Evolutionary conservation across 768 basidiomycete species (phyloP).

Genomic region (Crassisporium funariophilum): DNA sequence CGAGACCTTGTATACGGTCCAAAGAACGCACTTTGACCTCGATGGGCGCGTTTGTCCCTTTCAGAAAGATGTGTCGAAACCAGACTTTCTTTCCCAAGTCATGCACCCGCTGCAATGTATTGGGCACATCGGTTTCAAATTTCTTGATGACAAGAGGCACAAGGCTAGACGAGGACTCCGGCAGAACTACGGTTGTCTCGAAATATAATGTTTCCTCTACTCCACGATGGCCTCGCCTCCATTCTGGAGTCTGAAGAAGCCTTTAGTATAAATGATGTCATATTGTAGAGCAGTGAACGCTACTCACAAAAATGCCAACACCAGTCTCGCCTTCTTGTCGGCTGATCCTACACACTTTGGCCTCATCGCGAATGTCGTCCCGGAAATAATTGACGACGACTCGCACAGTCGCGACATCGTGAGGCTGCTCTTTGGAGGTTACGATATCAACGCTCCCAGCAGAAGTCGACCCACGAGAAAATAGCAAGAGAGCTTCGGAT

Average conservation of each 20-base stretch:
- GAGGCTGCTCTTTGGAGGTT: slow-evolving; percentile 15
- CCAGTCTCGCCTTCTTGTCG: slow-evolving; percentile 26
- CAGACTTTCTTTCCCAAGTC: slow-evolving; percentile 33
- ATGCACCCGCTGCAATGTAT: slow-evolving; percentile 39
- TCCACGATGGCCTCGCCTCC: neutral
- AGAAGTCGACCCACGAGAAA: slow-evolving; percentile 25
- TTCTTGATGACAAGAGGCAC: slow-evolving; percentile 36
- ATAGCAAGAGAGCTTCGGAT: slow-evolving; percentile 25
- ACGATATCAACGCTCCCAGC: slow-evolving; percentile 26
- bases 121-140: slow-evolving; percentile 44
- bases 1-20: neutral
- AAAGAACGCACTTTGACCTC: slow-evolving; percentile 29
- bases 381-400: slow-evolving; percentile 26
- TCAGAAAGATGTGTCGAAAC: slow-evolving; percentile 39
- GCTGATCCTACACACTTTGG: slow-evolving; percentile 26
- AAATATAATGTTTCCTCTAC: slow-evolving; percentile 26
- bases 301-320: slow-evolving; percentile 36
- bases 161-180: slow-evolving; percentile 22
- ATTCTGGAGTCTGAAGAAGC: slow-evolving; percentile 13
- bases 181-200: slow-evolving; percentile 39
- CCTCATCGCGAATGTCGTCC: slow-evolving; percentile 20
- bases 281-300: neutral
- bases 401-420: slow-evolving; percentile 21
- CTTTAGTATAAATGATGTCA: neutral
- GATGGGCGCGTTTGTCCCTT: slow-evolving; percentile 37